These are phyloP conservation scores for Irpex sp. DNA, from an alignment of 1,284 basidiomycete genomes.

Conservation along the genomic window DNA sequence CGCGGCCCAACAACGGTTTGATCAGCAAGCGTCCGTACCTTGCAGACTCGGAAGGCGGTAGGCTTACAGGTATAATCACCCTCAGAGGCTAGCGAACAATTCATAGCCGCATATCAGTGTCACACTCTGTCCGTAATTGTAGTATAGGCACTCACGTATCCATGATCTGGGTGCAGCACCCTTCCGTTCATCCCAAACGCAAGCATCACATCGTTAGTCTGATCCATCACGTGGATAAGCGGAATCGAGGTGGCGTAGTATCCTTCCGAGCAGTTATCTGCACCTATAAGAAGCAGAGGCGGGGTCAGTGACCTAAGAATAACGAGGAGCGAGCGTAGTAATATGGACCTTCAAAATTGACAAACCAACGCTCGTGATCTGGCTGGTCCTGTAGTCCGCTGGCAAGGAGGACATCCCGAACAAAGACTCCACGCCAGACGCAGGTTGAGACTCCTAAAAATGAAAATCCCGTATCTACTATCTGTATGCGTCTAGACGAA, in stretches of 20 bases:
- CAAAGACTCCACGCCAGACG: constrained; percentile 19
- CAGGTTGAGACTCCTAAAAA: constrained; percentile 14
- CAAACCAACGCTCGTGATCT: constrained; percentile 17
- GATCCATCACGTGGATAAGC: constrained; percentile 19
- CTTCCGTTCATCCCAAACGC: constrained; percentile 23
- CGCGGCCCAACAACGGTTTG: background rate
- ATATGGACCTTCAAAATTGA: constrained; percentile 4
- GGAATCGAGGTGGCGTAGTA: constrained; percentile 23
- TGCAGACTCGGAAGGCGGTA: background rate
- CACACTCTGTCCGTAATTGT: background rate
- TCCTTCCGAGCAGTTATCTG: constrained; percentile 19
- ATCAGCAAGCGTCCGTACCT: background rate
- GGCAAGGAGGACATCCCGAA: constrained; percentile 19
- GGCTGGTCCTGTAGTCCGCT: constrained; percentile 17
- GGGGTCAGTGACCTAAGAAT: background rate
- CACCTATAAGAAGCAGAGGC: constrained; percentile 10
- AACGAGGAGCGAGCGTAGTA: background rate
- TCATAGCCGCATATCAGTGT: background rate
- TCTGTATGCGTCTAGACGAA: background rate
- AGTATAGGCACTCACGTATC: constrained; percentile 14
- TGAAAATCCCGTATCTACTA: background rate
- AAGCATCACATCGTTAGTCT: constrained; percentile 22
- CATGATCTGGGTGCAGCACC: constrained; percentile 23
- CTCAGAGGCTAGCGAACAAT: constrained; percentile 16
- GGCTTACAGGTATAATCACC: constrained; percentile 19